Evolutionary conservation across 2,329 filamentous ascomycete species (phyloP).

Genomic region (Xylariaceae sp.): DNA sequence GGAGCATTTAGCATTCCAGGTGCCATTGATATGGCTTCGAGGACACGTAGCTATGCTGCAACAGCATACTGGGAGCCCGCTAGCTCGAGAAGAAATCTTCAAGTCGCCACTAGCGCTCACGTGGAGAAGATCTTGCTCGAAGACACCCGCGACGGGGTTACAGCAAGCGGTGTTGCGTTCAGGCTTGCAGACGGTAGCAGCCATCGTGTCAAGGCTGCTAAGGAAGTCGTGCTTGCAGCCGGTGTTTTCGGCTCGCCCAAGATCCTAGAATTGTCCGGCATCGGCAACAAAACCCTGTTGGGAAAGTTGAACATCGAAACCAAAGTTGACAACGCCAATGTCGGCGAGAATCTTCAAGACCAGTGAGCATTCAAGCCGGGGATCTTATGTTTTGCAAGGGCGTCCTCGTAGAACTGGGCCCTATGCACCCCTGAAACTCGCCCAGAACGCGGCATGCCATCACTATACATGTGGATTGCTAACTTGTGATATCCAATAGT

Average conservation of each 20-base stretch:
- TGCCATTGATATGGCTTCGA: slow-evolving; percentile 27
- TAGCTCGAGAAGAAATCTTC: slow-evolving; percentile 24
- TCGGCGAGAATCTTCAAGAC: slow-evolving; percentile 30
- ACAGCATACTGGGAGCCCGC: slow-evolving; percentile 25
- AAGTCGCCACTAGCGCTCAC: slow-evolving; percentile 24
- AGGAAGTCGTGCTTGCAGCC: slow-evolving; percentile 23
- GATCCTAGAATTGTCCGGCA: slow-evolving; percentile 39
- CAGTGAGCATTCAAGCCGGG: slow-evolving; percentile 1
- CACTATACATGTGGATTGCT: too few relatives aligned
- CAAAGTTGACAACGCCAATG: slow-evolving; percentile 28
- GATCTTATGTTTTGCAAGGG: too few relatives aligned
- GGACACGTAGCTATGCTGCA: slow-evolving; percentile 27
- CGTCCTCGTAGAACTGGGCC: too few relatives aligned
- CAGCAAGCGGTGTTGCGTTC: too few relatives aligned
- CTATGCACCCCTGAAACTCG: too few relatives aligned
- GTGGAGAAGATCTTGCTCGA: too few relatives aligned
- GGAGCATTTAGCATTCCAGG: slow-evolving; percentile 15
- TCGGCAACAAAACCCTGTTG: slow-evolving; percentile 17
- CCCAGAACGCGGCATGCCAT: too few relatives aligned
- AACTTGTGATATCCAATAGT: too few relatives aligned
- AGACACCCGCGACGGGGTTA: too few relatives aligned
- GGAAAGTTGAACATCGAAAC: slow-evolving; percentile 1
- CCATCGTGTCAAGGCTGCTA: slow-evolving; percentile 7
- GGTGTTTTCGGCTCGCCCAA: slow-evolving; percentile 24
- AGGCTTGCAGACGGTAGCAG: too few relatives aligned